phyloP scores from a whole-genome alignment of 345 rosid species.

The Hibiscus trionum region DNA sequence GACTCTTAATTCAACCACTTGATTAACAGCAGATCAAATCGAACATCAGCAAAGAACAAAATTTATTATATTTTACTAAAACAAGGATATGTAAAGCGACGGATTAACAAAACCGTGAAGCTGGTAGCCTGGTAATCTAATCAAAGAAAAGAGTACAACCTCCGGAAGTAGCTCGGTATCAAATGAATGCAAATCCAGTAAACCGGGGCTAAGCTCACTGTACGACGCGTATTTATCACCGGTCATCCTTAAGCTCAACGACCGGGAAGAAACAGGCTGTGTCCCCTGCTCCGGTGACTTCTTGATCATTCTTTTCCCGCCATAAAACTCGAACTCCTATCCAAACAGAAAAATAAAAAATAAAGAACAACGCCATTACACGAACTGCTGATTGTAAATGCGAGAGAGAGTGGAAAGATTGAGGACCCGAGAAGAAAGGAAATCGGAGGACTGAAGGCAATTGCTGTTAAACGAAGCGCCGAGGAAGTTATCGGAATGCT shows the following conservation, averaged over 20 bases:
- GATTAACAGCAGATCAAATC: background rate
- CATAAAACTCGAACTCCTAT: slow-evolving; percentile 29
- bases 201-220: slow-evolving; percentile 33
- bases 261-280: slow-evolving; percentile 25
- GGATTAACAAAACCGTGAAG: background rate
- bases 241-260: slow-evolving; percentile 37
- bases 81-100: background rate
- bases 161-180: slow-evolving; percentile 46
- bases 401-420: background rate
- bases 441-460: slow-evolving; percentile 33
- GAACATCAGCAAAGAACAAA: background rate
- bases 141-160: slow-evolving; percentile 18
- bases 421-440: slow-evolving; percentile 19
- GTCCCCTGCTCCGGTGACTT: slow-evolving; percentile 12
- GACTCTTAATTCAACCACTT: background rate
- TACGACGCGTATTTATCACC: slow-evolving; percentile 28
- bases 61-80: background rate
- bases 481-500: slow-evolving; percentile 42
- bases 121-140: background rate
- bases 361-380: background rate
- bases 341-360: background rate
- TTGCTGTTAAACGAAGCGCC: slow-evolving; percentile 22
- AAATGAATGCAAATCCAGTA: slow-evolving; percentile 53
- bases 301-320: slow-evolving; percentile 18
- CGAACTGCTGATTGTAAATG: background rate